These are phyloP conservation scores for Phialophora verrucosa DNA, from an alignment of 2,329 filamentous ascomycete genomes.

Conservation along the genomic window DNA sequence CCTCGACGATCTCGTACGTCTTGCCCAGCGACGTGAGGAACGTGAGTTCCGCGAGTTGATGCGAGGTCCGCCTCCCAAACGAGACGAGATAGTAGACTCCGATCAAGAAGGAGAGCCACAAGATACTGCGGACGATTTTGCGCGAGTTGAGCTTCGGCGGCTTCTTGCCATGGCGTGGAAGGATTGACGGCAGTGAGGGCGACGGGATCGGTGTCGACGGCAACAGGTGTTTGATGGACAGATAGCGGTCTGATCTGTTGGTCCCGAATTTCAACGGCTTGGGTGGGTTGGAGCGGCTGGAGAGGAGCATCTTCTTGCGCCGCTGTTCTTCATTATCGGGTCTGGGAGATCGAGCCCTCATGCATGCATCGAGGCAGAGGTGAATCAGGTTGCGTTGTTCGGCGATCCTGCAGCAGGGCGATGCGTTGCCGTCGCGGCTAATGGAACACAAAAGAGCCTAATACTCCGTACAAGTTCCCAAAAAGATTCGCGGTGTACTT, in stretches of 20 bases:
- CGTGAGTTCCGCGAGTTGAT: slow-evolving; percentile 32
- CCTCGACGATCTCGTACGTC: slow-evolving; percentile 71
- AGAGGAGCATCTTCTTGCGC: slow-evolving; percentile 43
- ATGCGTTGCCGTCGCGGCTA: not conserved
- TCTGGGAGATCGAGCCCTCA: slow-evolving; percentile 27
- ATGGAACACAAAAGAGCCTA: not conserved
- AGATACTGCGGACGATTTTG: slow-evolving; percentile 61
- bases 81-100: slow-evolving; percentile 53
- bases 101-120: slow-evolving; percentile 60
- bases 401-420: not conserved
- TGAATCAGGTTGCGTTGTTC: not conserved
- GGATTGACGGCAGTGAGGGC: slow-evolving; percentile 70
- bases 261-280: slow-evolving; percentile 34
- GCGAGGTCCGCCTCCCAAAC: slow-evolving; percentile 47
- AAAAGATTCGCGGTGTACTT: not conserved
- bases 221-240: slow-evolving; percentile 37
- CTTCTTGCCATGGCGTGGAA: slow-evolving; percentile 69
- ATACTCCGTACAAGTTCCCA: not conserved
- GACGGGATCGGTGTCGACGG: slow-evolving; percentile 71
- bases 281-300: slow-evolving; percentile 43
- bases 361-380: slow-evolving; percentile 16
- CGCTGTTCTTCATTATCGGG: slow-evolving; percentile 28
- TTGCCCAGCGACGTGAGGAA: slow-evolving; percentile 51
- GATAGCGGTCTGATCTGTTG: slow-evolving; percentile 19
- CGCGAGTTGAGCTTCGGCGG: slow-evolving; percentile 63